Evolutionary conservation across 805 yeast species (phyloP).

Genomic region (Spathaspora boniae): DNA sequence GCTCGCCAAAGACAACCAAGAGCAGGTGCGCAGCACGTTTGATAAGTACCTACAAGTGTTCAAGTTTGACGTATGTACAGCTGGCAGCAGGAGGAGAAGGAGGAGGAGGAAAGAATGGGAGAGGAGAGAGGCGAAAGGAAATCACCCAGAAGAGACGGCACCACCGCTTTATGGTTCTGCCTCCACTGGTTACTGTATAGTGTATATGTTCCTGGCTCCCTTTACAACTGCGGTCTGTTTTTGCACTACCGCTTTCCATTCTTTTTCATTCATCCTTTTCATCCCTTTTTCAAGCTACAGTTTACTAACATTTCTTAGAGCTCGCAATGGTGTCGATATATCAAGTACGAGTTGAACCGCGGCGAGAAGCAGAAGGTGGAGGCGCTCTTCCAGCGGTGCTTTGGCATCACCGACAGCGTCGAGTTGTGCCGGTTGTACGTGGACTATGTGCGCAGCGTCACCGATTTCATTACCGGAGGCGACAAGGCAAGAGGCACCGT

Average conservation of each 20-base stretch:
- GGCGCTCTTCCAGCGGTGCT: slow-evolving; percentile 58
- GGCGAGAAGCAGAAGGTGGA: slow-evolving; percentile 69
- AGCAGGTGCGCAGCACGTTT: slow-evolving; percentile 54
- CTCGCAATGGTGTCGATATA: slow-evolving; percentile 69
- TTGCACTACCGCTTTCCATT: too few species aligned
- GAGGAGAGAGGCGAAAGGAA: too few species aligned
- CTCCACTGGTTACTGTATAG: too few species aligned
- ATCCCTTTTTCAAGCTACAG: not conserved
- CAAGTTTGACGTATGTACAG: slow-evolving; percentile 50
- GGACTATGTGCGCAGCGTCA: slow-evolving; percentile 67
- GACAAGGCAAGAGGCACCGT: slow-evolving; percentile 73
- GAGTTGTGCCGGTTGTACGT: slow-evolving; percentile 76
- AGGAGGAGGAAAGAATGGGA: too few species aligned
- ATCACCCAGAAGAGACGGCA: too few species aligned
- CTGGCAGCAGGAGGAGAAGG: too few species aligned
- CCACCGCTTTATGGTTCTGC: too few species aligned
- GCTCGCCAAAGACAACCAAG: slow-evolving; percentile 51
- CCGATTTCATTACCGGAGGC: slow-evolving; percentile 73
- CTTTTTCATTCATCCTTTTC: not conserved
- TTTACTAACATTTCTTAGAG: slow-evolving; percentile 26
- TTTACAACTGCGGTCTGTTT: too few species aligned
- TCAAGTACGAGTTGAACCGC: slow-evolving; percentile 58
- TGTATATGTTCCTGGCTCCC: too few species aligned
- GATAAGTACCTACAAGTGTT: slow-evolving; percentile 61
- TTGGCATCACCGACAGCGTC: slow-evolving; percentile 60